Evolutionary conservation across 108 stramenopile species (phyloP), one percentile per base, ranked within the genome.

Genomic region (Nitzschia inconspicua): DNA sequence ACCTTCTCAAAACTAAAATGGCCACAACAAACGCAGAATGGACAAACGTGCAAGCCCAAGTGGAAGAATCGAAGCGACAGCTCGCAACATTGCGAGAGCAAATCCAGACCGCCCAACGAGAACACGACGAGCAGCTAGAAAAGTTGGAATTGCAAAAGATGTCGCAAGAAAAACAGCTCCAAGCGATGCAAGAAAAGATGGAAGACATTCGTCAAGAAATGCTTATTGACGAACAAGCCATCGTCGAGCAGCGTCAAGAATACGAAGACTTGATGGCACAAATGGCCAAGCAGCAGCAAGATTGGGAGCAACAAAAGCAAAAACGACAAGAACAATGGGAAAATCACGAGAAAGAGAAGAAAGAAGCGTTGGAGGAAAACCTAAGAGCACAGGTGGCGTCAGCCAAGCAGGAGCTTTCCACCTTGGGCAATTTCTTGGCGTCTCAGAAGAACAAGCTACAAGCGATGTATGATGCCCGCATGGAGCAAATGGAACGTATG

Each of bases 161-260:
- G 27, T 22, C 51, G 27, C 61, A 71, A 19, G 16, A 57, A 11
- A 8, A 57, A 36, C 44, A 63, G 13, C 23, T 71, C 4, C n/a
- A 63, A 39, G 53, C 23, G 8, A 27, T 71, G 47, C 53, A 62
- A 35, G 40, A 51, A 29, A 55, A 49, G 29, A 71, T 71, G 70
- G 51, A 71, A 19, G 51, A 62, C 29, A 71, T 63, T 24, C 44
- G 53, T 6, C 60, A 57, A 22, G 70, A 56, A 56, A 71, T 71
- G 70, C 39, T 71, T 13, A 63, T 71, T 31, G 70, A 71, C 37
- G 70, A 71, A 61, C 55, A 71, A 49, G 55, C 62, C 9, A 71
- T 71, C 43, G 70, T 71, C 10, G 70, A 71, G 40, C 70, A 71
- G 24, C 53, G 61, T 2, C 46, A 40, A 22, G 70, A 71, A 35